Evolutionary conservation across 768 basidiomycete species (phyloP), one percentile per base, ranked within the genome.

Genomic region (Mycena epipterygia): DNA sequence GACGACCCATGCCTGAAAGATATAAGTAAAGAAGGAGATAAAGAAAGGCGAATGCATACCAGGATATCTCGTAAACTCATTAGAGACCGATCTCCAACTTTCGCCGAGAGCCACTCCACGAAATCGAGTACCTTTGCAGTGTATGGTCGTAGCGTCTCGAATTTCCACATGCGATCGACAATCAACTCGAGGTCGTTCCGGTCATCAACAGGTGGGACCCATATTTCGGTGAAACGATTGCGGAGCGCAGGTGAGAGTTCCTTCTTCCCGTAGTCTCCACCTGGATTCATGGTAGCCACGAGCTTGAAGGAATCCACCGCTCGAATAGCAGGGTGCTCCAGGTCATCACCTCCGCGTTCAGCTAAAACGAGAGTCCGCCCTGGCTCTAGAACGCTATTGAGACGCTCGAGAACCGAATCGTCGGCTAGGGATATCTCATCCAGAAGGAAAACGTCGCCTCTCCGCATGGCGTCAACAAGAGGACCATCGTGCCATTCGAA

Each of bases 401-500:
- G 86, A 46, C 98, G 91, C 79, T 99, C 98, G 4, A 99, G 89
- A 13, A 99, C 97, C 0, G 97, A 98, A 78, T 99, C 98, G 78
- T 99, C 98, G 1, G 97, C 98, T 16, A 99, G 85, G 1, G 98
- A 99, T 19, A 99, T 96, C 77, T 99, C 98, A 77, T 99, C 98
- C 32, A 99, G 88, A 9, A 99, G 85, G 74, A 99, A 93, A 4
- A 97, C 86, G 73, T 93, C 91, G 21, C 97, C 97, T 23, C 79
- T 79, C 11, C 86, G 86, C 98, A 99, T 99, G 2, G 97, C 94
- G 73, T 94, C 88, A 8, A 99, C 89, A 35, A 99, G 88, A n/a
- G 98, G 97, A 2, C 98, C 98, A 76, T 99, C 95, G 70, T 93
- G 89, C 98, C 98, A 99, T 78, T 98, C 94, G 76, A 99, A 99